These are phyloP conservation scores for Penicillium sp. DNA, from an alignment of 2,329 filamentous ascomycete species.

Conservation along the genomic window DNA sequence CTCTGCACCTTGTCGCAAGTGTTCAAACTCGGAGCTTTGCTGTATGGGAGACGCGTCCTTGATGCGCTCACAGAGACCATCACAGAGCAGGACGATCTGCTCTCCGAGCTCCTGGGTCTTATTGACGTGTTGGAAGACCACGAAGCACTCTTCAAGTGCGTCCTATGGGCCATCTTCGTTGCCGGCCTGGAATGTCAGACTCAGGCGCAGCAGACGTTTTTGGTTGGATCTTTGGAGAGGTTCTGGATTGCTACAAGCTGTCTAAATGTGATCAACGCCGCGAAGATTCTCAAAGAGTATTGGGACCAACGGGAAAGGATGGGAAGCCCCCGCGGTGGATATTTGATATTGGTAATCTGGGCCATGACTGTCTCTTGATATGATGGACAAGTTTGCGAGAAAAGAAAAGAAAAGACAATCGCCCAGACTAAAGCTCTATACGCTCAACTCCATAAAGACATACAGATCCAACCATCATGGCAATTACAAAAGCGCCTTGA, in stretches of 20 bases:
- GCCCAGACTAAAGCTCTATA: no score
- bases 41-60: slow-evolving; percentile 34
- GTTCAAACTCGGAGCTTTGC: slow-evolving; percentile 29
- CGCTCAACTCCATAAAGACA: no score
- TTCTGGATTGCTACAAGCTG: slow-evolving; percentile 34
- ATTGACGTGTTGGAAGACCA: slow-evolving; percentile 27
- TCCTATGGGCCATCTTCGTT: slow-evolving; percentile 37
- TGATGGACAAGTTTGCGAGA: slow-evolving; percentile 6
- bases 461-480: not conserved
- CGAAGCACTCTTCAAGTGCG: slow-evolving; percentile 30
- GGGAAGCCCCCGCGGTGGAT: slow-evolving; percentile 25
- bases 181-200: slow-evolving; percentile 31
- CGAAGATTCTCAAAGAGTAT: slow-evolving; percentile 27
- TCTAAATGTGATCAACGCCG: slow-evolving; percentile 34
- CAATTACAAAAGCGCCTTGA: slow-evolving; percentile 1
- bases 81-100: slow-evolving; percentile 19
- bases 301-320: slow-evolving; percentile 21
- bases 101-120: slow-evolving; percentile 25
- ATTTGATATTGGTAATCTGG: slow-evolving; percentile 29
- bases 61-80: slow-evolving; percentile 21
- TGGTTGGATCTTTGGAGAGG: slow-evolving; percentile 25
- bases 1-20: slow-evolving; percentile 28
- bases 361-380: slow-evolving; percentile 33
- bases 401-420: no score
- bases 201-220: slow-evolving; percentile 22